Base-by-base conservation (phyloP, 768 basidiomycete species). In the Zangia roseola region DNA sequence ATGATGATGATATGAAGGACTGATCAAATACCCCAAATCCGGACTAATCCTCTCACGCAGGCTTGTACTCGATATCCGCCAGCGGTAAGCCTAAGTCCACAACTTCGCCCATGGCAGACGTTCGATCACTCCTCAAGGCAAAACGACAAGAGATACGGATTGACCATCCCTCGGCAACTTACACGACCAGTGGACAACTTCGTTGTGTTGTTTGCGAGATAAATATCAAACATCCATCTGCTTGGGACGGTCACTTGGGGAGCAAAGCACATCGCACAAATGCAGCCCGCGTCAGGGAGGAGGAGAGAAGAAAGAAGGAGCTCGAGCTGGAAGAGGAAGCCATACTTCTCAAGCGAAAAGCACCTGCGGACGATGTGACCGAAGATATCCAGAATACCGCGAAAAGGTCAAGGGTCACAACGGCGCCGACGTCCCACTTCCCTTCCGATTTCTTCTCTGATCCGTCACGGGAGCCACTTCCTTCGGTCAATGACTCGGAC, bases 231-330 rank as follows among this genome's bases (percentile, higher is more conserved):
- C 82, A 90, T 59, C 78, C 87, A 4, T 81, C 86, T 21, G 86
- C 86, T n/a, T 93, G 90, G 90, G 83, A 90, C 50, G 88, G 90
- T 19, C 90, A 93, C 68, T 64, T 93, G 17, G 89, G 85, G 12
- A 89, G 86, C 70, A 92, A 92, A 69, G 68, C 68, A 2, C 90
- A 93, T 63, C 81, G 90, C 28, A 83, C 74, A 34, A 84, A 81
- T 59, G 81, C 84, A 16, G 74, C 75, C 10, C 78, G 79, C 16
- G 60, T 83, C 37, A 79, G 74, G 52, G 81, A 83, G 59, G 77
- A 83, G 55, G 80, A 84, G 49, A 69, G 64, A 45, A 56, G 56
- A 30, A 70, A 63, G 45, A 74, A 71, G 58, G 72, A 70, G 48
- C 50, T 68, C 50, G 67, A 62, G 52, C 53, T 55, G 45, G 61